Base-by-base conservation (phyloP, 176 grass and related monocot genomes). In the Rhynchospora breviuscula region DNA sequence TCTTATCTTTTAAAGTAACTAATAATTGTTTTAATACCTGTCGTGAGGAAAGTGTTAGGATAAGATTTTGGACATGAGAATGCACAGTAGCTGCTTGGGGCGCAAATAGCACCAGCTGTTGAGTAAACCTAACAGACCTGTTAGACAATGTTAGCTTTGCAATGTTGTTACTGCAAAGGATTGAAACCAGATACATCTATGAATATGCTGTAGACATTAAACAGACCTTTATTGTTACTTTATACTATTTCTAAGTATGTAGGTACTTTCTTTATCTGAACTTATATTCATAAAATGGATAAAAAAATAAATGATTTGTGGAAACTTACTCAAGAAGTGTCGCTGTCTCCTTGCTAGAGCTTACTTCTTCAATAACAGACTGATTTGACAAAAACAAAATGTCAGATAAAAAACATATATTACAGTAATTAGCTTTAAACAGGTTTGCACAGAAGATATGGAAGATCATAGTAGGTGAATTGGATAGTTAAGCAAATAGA, bases 91-190 rank as follows among this genome's bases (percentile, higher is more conserved):
- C 93, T 89, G 95, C 95, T 95, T 91, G 95, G 83, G 95, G 95
- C 48, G 95, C 95, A 89, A 98, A 98, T 87, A 98, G 92, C 66
- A 95, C 95, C 88, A 98, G 95, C 82, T 98, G 95, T 85, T 98
- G 95, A 45, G 95, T 83, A 82, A 98, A 98, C 84, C 95, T 91
- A 78, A 98, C 95, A 73, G 95, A 98, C 79, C 95, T 98, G 92
- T 85, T 85, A 82, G 83, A 33, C 10, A 85, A 82, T 44, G 60
- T 59, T 25, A 40, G 62, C 46, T 63, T 21, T 73, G 21, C 9
- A 15, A 76, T 31, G 79, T 64, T 56, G 49, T 11, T 52, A 76
- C 48, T 54, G 35, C 13, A 54, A 74, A 75, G 21, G 21, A 75
- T 75, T 29, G 48, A 76, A 52, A 29, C 5, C 72, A 40, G 35